These are phyloP conservation scores for Ophiostoma perfectum DNA, from an alignment of 2,329 filamentous ascomycete genomes.

Conservation along the genomic window DNA sequence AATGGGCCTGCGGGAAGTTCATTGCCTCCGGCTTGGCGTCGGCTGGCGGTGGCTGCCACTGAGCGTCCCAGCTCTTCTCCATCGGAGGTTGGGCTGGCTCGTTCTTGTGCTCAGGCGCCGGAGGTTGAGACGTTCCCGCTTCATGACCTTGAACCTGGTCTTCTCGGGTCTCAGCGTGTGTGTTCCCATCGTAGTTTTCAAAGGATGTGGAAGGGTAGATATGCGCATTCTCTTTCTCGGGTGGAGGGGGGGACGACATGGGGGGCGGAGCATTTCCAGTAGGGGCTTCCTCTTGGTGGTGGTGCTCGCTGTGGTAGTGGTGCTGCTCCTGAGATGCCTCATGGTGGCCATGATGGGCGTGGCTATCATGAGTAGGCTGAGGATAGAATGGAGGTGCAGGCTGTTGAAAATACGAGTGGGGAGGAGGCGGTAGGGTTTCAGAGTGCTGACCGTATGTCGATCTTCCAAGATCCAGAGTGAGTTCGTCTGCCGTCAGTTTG, in stretches of 20 bases:
- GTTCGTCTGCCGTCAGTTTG: conserved; percentile 35
- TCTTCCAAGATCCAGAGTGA: conserved; percentile 27
- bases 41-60: conserved; percentile 54
- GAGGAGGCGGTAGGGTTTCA: conserved; percentile 27
- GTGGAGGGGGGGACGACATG: background rate
- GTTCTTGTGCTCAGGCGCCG: conserved; percentile 34
- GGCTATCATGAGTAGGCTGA: conserved; percentile 23
- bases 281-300: background rate
- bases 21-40: conserved; percentile 77
- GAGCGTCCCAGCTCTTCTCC: conserved; percentile 46
- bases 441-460: conserved; percentile 31
- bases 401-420: conserved; percentile 28
- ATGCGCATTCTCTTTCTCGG: background rate
- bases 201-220: background rate
- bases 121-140: conserved; percentile 35
- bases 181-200: conserved; percentile 38
- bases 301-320: background rate
- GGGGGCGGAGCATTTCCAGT: background rate
- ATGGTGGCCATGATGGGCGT: conserved; percentile 14
- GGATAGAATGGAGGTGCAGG: background rate
- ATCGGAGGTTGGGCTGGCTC: conserved; percentile 33
- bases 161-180: conserved; percentile 45
- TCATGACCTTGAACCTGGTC: conserved; percentile 35
- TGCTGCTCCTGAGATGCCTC: conserved; percentile 17
- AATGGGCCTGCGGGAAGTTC: conserved; percentile 73